These are phyloP conservation scores for Thraustotheca clavata DNA, from an alignment of 352 stramenopile genomes.

Conservation along the genomic window DNA sequence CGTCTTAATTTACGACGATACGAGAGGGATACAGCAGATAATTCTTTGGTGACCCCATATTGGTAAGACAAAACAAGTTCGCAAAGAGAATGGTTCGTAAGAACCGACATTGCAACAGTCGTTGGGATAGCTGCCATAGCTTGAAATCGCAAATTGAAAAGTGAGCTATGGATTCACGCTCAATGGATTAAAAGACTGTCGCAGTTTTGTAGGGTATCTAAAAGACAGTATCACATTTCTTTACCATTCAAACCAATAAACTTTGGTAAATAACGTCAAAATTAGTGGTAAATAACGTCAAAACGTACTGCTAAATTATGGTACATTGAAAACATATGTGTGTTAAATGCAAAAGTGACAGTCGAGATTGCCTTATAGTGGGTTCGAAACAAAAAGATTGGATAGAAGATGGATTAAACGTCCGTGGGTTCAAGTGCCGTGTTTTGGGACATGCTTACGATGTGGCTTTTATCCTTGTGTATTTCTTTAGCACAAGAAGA, in stretches of 20 bases:
- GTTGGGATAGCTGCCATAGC: background rate
- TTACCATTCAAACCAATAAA: background rate
- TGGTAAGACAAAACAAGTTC: background rate
- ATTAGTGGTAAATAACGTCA: background rate
- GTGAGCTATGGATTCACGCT: background rate
- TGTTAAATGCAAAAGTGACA: background rate
- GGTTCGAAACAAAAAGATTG: too few species aligned
- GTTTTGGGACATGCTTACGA: too few species aligned
- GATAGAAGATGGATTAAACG: too few species aligned
- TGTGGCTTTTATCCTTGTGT: too few species aligned
- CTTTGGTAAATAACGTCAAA: background rate
- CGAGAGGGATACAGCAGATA: background rate
- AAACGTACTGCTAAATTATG: too few species aligned
- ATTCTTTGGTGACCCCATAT: background rate
- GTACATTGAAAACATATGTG: too few species aligned
- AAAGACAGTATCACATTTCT: background rate
- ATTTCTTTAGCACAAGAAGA: too few species aligned
- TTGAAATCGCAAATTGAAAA: constrained; percentile 4
- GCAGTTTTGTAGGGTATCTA: background rate
- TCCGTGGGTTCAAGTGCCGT: too few species aligned
- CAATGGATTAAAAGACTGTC: background rate
- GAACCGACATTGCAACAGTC: background rate
- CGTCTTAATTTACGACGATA: background rate
- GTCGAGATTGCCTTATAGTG: too few species aligned
- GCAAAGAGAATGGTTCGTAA: background rate